Percentiles rank a stretch among this genome's conserved stretches.
phyloP scores from a whole-genome alignment of 164 flowering plant genomes.

The Nelumbo lutea region DNA sequence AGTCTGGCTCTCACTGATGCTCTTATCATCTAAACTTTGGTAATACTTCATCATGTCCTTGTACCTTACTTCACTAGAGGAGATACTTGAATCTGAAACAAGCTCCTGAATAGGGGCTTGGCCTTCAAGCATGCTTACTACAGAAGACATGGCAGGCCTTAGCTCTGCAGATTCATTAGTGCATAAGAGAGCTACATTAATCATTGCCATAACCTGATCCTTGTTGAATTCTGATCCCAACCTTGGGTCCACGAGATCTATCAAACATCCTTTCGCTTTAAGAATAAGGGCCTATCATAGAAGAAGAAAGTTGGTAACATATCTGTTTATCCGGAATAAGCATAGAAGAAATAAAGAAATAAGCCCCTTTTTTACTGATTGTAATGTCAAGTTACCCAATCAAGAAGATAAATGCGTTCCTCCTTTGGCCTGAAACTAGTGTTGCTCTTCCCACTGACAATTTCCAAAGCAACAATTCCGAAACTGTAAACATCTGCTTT shows the following conservation, averaged over 20 bases:
- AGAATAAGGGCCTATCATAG: conserved; percentile 15
- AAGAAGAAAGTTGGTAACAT: neutral
- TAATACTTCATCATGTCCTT: conserved; percentile 9
- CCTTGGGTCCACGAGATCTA: conserved; percentile 27
- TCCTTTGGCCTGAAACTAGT: too few species aligned
- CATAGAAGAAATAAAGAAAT: neutral
- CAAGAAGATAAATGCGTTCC: too few species aligned
- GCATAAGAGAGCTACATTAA: conserved; percentile 25
- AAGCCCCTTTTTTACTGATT: too few species aligned
- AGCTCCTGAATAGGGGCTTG: conserved; percentile 23
- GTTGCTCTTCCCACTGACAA: conserved; percentile 45
- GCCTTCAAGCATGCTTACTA: too few species aligned
- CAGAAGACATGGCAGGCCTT: conserved; percentile 29
- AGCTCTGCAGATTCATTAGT: conserved; percentile 26
- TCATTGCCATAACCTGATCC: conserved; percentile 19
- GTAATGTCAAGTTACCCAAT: conserved; percentile 39
- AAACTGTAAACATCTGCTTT: too few species aligned
- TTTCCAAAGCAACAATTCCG: too few species aligned
- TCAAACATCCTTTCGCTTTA: conserved; percentile 19
- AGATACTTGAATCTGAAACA: conserved; percentile 7
- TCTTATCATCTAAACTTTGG: conserved; percentile 7
- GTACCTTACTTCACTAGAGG: conserved; percentile 7
- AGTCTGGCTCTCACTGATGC: conserved; percentile 4
- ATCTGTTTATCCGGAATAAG: neutral
- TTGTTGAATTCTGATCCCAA: conserved; percentile 16